These are phyloP conservation scores for Ophiobolus disseminans DNA, from an alignment of 2,329 filamentous ascomycete genomes.

Conservation along the genomic window DNA sequence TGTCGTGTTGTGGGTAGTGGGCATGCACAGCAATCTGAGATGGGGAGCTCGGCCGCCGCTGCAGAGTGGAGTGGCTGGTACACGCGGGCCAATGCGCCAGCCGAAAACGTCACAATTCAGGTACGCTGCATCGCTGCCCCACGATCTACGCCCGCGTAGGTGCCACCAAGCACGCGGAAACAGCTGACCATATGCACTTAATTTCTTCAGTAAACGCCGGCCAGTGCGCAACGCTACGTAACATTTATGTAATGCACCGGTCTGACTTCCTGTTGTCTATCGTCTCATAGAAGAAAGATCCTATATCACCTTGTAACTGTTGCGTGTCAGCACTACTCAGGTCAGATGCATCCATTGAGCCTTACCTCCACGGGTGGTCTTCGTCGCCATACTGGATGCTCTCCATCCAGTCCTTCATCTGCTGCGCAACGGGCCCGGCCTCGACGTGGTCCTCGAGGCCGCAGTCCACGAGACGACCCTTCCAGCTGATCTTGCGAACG, in stretches of 20 bases:
- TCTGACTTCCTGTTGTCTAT: background rate
- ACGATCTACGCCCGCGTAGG: constrained; percentile 6
- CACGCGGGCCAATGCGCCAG: background rate
- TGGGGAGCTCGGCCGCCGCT: constrained; percentile 1
- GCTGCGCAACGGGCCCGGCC: constrained; percentile 81
- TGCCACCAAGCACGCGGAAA: background rate
- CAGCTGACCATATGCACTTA: too few species aligned
- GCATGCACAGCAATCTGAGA: too few species aligned
- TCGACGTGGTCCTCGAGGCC: constrained; percentile 82
- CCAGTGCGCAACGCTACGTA: constrained; percentile 12
- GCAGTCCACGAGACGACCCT: constrained; percentile 79
- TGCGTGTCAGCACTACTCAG: constrained; percentile 23
- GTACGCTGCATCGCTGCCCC: constrained; percentile 22
- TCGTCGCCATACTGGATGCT: constrained; percentile 92
- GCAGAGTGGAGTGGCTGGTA: background rate
- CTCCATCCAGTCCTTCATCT: constrained; percentile 98
- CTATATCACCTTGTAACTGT: constrained; percentile 38
- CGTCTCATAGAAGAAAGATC: background rate
- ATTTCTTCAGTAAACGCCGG: constrained; percentile 4
- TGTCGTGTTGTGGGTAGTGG: background rate
- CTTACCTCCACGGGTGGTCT: constrained; percentile 83
- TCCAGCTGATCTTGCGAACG: constrained; percentile 88
- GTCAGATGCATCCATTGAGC: constrained; percentile 3
- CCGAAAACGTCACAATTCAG: constrained; percentile 18
- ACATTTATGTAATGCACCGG: constrained; percentile 7